Percentiles rank a stretch among this genome's conserved stretches.
Evolutionary conservation across 768 basidiomycete genomes (phyloP).

Genomic region (Trichaptum fuscoviolaceum): DNA sequence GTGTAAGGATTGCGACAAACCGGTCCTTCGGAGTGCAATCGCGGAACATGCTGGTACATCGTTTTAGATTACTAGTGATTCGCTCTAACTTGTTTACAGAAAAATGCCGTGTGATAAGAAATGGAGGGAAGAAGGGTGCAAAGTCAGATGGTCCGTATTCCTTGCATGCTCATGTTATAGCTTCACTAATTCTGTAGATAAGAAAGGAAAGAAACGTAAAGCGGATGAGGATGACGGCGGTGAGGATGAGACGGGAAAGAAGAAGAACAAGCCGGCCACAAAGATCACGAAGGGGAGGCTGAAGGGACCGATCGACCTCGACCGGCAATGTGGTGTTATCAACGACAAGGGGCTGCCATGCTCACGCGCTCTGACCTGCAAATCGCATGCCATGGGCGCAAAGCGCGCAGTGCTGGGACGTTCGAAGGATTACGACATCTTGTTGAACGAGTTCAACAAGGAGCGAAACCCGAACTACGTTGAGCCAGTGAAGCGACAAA

Average conservation of each 20-base stretch:
- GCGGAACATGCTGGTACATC: constrained; percentile 68
- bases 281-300: constrained; percentile 75
- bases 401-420: constrained; percentile 91
- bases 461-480: constrained; percentile 84
- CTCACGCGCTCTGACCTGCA: constrained; percentile 93
- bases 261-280: constrained; percentile 64
- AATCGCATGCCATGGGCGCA: constrained; percentile 95
- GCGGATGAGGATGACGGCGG: constrained; percentile 63
- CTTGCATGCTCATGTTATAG: constrained; percentile 3
- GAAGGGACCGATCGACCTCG: constrained; percentile 85
- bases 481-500: constrained; percentile 81
- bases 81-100: constrained; percentile 30
- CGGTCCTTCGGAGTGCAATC: constrained; percentile 69
- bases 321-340: constrained; percentile 94
- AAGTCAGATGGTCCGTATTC: constrained; percentile 41
- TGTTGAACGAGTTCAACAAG: constrained; percentile 89
- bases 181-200: constrained; percentile 20
- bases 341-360: constrained; percentile 93
- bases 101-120: constrained; percentile 56
- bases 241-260: constrained; percentile 62
- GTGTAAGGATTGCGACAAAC: constrained; percentile 80
- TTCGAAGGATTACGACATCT: constrained; percentile 75
- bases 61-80: constrained; percentile 10
- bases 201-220: constrained; percentile 76
- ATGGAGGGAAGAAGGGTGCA: constrained; percentile 45